Conservation (phyloP, 164 flowering plant species). For the Dillenia suffruticosa region DNA sequence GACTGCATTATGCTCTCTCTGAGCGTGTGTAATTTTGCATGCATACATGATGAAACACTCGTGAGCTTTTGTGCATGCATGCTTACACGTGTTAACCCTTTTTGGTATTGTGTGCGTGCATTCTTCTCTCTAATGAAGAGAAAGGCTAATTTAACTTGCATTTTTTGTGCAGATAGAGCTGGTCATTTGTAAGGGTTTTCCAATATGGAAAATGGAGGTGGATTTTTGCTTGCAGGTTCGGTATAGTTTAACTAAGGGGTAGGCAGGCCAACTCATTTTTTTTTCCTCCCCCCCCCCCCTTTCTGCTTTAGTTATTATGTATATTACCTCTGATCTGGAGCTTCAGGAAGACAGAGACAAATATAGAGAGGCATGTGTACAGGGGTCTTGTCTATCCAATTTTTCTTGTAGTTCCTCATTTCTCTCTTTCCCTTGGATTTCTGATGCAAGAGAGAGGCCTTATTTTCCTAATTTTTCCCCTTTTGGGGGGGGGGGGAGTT, state of each 20-base stretch:
- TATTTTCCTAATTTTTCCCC: not conserved
- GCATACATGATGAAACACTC: no score
- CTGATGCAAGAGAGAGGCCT: conserved; percentile 4
- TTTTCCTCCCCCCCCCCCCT: not conserved
- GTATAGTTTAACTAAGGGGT: conserved; percentile 6
- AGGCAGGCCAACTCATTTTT: conserved; percentile 2
- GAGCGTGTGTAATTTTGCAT: no score
- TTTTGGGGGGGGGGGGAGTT: conserved; percentile 22
- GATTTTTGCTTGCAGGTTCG: conserved; percentile 12
- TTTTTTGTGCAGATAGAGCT: conserved; percentile 30
- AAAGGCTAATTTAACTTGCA: not conserved
- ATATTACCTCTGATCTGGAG: conserved; percentile 33
- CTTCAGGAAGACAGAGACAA: conserved; percentile 32
- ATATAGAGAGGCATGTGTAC: conserved; percentile 48
- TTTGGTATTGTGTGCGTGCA: no score
- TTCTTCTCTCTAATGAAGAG: no score
- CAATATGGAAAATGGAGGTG: conserved; percentile 6
- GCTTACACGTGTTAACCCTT: not conserved
- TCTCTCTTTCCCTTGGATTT: conserved; percentile 6
- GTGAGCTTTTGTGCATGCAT: not conserved
- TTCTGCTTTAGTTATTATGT: conserved; percentile 22
- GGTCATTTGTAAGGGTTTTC: conserved; percentile 17
- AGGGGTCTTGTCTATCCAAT: conserved; percentile 25
- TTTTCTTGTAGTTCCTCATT: not conserved
- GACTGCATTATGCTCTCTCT: no score